Conservation (phyloP, 768 basidiomycete genomes). For the Piloderma croceum region DNA sequence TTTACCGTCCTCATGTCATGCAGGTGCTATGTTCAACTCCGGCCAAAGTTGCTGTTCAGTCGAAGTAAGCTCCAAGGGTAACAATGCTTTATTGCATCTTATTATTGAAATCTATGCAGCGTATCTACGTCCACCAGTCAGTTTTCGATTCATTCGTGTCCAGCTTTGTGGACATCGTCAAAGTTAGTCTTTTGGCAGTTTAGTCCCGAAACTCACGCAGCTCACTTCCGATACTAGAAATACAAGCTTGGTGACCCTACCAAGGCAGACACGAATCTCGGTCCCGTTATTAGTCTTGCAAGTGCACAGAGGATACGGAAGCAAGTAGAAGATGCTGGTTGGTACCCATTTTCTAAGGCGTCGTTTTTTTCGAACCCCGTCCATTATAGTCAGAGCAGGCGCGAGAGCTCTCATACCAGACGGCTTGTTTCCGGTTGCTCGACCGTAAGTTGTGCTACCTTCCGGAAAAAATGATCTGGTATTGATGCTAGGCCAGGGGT, state of each 20-base stretch:
- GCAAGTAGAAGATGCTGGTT: conserved; percentile 82
- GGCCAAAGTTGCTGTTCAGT: conserved; percentile 96
- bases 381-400: conserved; percentile 58
- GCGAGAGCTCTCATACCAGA: conserved; percentile 73
- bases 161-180: conserved; percentile 65
- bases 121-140: conserved; percentile 89
- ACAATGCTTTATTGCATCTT: neutral
- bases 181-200: conserved; percentile 37
- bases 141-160: conserved; percentile 77
- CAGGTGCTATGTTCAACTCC: conserved; percentile 93
- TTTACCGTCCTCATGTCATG: neutral
- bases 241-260: conserved; percentile 90
- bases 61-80: conserved; percentile 47
- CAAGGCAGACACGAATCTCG: conserved; percentile 65
- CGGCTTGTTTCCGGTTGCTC: conserved; percentile 59
- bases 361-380: neutral
- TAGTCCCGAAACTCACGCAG: neutral
- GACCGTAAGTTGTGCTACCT: conserved; percentile 40
- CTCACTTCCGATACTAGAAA: conserved; percentile 33
- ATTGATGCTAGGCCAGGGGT: conserved; percentile 40
- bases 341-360: conserved; percentile 13
- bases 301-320: conserved; percentile 82
- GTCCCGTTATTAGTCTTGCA: conserved; percentile 87
- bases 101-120: conserved; percentile 33
- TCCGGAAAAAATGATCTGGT: neutral